Conservation (phyloP, 2,329 filamentous ascomycete species). For the Paraphaeosphaeria sporulosa region DNA sequence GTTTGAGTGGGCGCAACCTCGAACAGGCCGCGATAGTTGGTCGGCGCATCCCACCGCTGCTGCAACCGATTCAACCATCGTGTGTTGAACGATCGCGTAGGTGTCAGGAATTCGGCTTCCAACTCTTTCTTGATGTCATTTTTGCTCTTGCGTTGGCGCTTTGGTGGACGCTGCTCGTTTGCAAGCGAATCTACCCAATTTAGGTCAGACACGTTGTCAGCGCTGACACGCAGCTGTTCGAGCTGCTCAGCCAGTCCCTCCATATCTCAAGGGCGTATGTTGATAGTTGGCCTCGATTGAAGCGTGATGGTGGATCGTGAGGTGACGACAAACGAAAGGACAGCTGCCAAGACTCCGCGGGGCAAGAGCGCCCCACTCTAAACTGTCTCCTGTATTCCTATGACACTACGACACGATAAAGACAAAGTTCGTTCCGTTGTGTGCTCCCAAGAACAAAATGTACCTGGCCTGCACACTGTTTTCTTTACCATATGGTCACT, state of each 20-base stretch:
- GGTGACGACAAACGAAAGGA: constrained; percentile 15
- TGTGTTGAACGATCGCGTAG: constrained; percentile 78
- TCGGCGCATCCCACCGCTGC: constrained; percentile 84
- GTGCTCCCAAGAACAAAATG: too few relatives aligned
- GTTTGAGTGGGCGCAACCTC: constrained; percentile 89
- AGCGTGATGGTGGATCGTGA: constrained; percentile 6
- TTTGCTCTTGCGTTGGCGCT: constrained; percentile 62
- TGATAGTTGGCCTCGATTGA: constrained; percentile 10
- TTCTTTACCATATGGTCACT: too few relatives aligned
- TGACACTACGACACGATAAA: background rate
- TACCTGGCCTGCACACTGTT: too few relatives aligned
- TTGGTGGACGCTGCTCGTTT: constrained; percentile 60
- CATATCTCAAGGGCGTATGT: constrained; percentile 32
- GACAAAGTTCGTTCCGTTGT: too few relatives aligned
- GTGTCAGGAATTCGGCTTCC: constrained; percentile 79
- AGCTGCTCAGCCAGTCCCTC: constrained; percentile 58
- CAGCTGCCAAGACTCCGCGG: constrained; percentile 11
- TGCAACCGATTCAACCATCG: constrained; percentile 91
- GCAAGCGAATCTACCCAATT: constrained; percentile 67
- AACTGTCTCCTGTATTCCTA: background rate
- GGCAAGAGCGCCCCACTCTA: constrained; percentile 11
- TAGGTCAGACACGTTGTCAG: constrained; percentile 22
- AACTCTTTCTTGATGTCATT: constrained; percentile 74
- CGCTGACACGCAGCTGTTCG: constrained; percentile 58
- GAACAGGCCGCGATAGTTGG: constrained; percentile 85